Evolutionary conservation across 176 grass and related monocot genomes (phyloP).

Genomic region (Ananas comosus): DNA sequence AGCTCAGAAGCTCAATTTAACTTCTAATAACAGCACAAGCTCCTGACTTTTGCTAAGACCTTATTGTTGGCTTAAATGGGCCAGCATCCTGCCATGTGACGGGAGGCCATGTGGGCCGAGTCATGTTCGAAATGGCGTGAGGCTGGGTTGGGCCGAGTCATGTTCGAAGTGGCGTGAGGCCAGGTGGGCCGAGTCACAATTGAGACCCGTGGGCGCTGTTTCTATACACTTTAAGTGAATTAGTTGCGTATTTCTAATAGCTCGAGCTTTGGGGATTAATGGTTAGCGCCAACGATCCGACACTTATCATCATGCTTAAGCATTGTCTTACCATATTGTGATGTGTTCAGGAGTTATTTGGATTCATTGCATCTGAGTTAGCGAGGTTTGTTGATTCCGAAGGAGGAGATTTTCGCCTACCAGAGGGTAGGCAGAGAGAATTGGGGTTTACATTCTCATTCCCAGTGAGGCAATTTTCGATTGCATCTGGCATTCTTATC

Average conservation of each 20-base stretch:
- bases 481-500: conserved; percentile 62
- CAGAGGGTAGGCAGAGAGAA: conserved; percentile 39
- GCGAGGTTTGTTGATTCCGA: conserved; percentile 54
- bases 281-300: too few relatives aligned
- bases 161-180: too few relatives aligned
- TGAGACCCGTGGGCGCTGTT: too few relatives aligned
- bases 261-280: too few relatives aligned
- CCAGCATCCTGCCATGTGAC: too few relatives aligned
- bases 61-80: too few relatives aligned
- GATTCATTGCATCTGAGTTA: conserved; percentile 69
- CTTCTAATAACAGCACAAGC: not conserved
- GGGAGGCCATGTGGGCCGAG: too few relatives aligned
- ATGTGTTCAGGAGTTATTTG: conserved; percentile 54
- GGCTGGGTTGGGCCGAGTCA: too few relatives aligned
- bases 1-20: not conserved
- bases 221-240: too few relatives aligned
- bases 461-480: conserved; percentile 65
- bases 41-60: not conserved
- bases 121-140: too few relatives aligned
- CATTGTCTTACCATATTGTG: not conserved
- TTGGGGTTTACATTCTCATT: conserved; percentile 94
- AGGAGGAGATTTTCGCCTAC: conserved; percentile 22
- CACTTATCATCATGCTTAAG: not conserved
- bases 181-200: too few relatives aligned
- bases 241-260: too few relatives aligned